Base-by-base conservation (phyloP, 2,329 filamentous ascomycete genomes). In the Cercospora sp. region DNA sequence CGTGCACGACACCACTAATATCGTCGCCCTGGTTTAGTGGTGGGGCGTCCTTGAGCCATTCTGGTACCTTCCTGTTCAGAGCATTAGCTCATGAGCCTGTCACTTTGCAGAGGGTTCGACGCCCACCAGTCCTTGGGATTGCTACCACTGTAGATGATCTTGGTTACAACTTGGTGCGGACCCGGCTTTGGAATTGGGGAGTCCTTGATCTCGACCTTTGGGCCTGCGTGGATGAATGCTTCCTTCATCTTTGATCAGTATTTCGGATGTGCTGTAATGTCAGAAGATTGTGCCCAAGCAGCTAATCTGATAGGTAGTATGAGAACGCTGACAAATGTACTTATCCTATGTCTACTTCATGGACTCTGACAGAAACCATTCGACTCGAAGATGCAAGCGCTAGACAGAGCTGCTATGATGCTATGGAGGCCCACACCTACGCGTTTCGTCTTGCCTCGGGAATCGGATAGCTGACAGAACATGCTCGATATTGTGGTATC, bases 1-100 rank as follows among this genome's bases (percentile, higher is more conserved):
- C 79, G 71, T 87, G 81, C 8, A 89, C 82, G 33, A 84, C 78
- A 58, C 78, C 78, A n/a, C 73, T 73, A 53, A 79, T 76, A 57
- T 79, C 78, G 61, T 79, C 78, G 67, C 78, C 78, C 58, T 76
- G 74, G 48, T 78, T 76, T 42, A 72, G 26, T n/a, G 71, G 13
- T 31, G 70, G 68, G 4, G 26, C 13, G 7, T 71, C 60, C 31
- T 60, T 58, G 6, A 72, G 13, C 71, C 70, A 73, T 65, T 69
- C 60, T 63, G 71, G 67, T 4, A 73, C 64, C 58, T 73, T 73
- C 71, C 70, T 71, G 63, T 13, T 23, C 5, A 7, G 36, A 10
- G 8, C 20, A 23, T 59, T 7, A 60, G 63, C 20, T 13, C 10
- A 12, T 3, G 30, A 51, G 6, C n/a, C 3, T 59, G 5, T 6